phyloP scores from a whole-genome alignment of 805 yeast species.

The Brettanomyces bruxellensis region DNA sequence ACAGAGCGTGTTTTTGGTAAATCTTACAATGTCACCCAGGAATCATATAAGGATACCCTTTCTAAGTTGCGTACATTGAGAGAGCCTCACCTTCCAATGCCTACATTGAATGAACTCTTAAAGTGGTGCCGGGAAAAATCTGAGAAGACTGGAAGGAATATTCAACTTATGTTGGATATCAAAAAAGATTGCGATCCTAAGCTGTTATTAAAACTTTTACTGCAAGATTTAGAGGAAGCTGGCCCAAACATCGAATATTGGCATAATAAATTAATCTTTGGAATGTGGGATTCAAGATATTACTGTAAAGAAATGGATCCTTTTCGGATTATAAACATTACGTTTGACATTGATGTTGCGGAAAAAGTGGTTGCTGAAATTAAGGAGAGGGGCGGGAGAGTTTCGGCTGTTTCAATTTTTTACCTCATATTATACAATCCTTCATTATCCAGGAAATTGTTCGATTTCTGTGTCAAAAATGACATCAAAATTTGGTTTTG shows the following conservation, averaged over 20 bases:
- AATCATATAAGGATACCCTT: constrained; percentile 19
- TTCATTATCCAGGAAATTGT: constrained; percentile 10
- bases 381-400: constrained; percentile 10
- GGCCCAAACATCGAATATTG: constrained; percentile 21
- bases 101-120: constrained; percentile 22
- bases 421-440: constrained; percentile 15
- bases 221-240: constrained; percentile 13
- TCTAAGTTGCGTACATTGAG: constrained; percentile 19
- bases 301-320: constrained; percentile 19
- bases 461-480: constrained; percentile 10
- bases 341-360: constrained; percentile 18
- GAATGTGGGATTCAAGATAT: constrained; percentile 27
- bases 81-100: constrained; percentile 26
- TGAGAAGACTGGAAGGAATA: constrained; percentile 28
- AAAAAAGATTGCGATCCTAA: constrained; percentile 24
- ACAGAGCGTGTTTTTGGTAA: constrained; percentile 26
- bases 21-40: constrained; percentile 17
- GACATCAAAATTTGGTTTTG: constrained; percentile 26
- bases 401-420: constrained; percentile 17
- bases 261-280: constrained; percentile 27
- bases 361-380: constrained; percentile 14
- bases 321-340: constrained; percentile 23
- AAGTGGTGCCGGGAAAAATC: constrained; percentile 30
- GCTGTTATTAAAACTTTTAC: constrained; percentile 17
- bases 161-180: constrained; percentile 33